Base-by-base conservation (phyloP, 2,329 filamentous ascomycete species). In the Phaeosphaeria sp. region DNA sequence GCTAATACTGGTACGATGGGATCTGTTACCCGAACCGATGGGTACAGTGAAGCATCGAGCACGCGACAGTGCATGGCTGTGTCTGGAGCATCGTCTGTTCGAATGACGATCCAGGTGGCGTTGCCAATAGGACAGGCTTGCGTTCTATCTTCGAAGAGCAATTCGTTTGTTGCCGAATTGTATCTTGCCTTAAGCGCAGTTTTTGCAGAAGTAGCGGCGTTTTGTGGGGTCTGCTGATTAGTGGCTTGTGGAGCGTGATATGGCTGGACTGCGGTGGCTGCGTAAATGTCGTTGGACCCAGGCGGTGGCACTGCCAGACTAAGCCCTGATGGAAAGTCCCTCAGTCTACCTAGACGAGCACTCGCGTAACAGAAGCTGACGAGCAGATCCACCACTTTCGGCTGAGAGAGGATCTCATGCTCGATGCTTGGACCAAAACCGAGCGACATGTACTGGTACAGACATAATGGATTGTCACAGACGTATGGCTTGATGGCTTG, bases 361-460 rank as follows among this genome's bases (percentile, higher is more conserved):
- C 87, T 85, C 13, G 79, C 72, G 70, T 93, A 95, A 73, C 92
- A 93, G 71, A 97, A 91, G 74, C 88, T 93, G 47, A 96, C 78
- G 0, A 97, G 83, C 1, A 97, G 82, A 71, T 97, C 93, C 13
- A 96, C 90, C 0, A 96, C 92, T 55, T 88, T 87, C 1, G 92
- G 91, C 71, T 93, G 90, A 13, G 86, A 85, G 23, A 90, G 71
- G 21, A 97, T 90, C 70, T 97, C 92, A 71, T 93, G 88, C 72
- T 97, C 93, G 55, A 96, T 87, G 66, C 87, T 92, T 1, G 91
- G 90, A 0, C 93, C 93, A 68, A 97, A 89, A 0, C 92, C 92
- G n/a, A 96, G 81, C 17, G 86, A 83, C 83, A 96, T 90, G 78
- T 95, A 96, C 71, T 97, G 93, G 69, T 91, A 96, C 3, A 96